Evolutionary conservation across 208 protist genomes (phyloP).

Genomic region (Leishmania major): DNA sequence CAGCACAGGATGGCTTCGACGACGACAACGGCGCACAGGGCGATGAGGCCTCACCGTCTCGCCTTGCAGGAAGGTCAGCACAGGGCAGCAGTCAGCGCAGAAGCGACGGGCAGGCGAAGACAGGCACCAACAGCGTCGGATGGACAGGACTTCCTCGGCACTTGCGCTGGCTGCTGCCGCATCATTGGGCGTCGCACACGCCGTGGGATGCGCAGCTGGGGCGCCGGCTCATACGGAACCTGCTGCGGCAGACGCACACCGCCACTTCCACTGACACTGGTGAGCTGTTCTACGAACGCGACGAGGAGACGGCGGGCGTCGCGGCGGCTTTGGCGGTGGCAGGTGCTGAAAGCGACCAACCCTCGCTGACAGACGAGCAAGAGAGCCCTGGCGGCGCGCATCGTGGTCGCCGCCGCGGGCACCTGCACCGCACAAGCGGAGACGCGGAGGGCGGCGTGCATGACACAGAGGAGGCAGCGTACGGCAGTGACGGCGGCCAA

Average conservation of each 20-base stretch:
- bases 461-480: background rate
- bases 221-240: constrained; percentile 23
- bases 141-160: constrained; percentile 18
- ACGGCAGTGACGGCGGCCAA: background rate
- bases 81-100: constrained; percentile 4
- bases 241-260: constrained; percentile 15
- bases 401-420: background rate
- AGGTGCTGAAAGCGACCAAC: background rate
- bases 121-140: background rate
- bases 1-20: background rate
- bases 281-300: constrained; percentile 27
- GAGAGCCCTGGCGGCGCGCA: background rate
- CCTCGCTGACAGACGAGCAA: constrained; percentile 7
- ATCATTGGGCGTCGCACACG: constrained; percentile 26
- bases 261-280: constrained; percentile 14
- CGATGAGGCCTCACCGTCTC: background rate
- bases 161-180: constrained; percentile 35
- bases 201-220: constrained; percentile 38
- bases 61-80: background rate
- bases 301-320: constrained; percentile 2
- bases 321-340: background rate
- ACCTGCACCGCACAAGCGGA: background rate
- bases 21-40: background rate
- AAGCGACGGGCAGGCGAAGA: background rate
- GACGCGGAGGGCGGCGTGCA: background rate